Conservation (phyloP, 495 filamentous ascomycete species). For the Lasiosphaeria hispida region DNA sequence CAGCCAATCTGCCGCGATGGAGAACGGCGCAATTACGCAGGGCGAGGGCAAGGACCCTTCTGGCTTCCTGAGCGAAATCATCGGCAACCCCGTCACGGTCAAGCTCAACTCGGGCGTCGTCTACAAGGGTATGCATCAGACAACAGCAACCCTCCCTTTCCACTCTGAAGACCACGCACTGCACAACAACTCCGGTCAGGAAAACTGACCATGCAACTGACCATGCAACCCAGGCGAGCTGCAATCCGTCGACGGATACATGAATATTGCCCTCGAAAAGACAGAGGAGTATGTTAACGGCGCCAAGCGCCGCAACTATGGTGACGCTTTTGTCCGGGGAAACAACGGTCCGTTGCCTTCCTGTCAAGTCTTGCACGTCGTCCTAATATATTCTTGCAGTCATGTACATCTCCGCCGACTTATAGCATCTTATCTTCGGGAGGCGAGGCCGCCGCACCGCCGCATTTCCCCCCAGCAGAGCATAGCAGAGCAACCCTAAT, state of each 20-base stretch:
- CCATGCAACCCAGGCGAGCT: slow-evolving; percentile 63
- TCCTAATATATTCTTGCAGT: slow-evolving; percentile 1
- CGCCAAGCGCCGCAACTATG: slow-evolving; percentile 73
- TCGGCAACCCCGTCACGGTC: slow-evolving; percentile 85
- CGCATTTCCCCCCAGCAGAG: too few relatives aligned
- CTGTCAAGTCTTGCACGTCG: background rate
- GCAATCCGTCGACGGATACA: slow-evolving; percentile 98
- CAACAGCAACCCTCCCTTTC: background rate
- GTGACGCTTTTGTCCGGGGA: slow-evolving; percentile 93
- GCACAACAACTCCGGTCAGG: background rate
- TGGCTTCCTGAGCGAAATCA: slow-evolving; percentile 85
- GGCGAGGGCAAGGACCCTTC: slow-evolving; percentile 83
- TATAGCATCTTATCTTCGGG: slow-evolving; percentile 3
- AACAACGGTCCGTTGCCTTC: slow-evolving; percentile 72
- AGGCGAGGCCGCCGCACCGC: too few relatives aligned
- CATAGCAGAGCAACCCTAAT: too few relatives aligned
- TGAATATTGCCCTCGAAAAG: slow-evolving; percentile 97
- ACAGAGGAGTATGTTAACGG: slow-evolving; percentile 89
- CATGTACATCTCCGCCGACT: slow-evolving; percentile 76
- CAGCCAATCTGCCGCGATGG: slow-evolving; percentile 49
- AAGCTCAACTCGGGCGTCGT: slow-evolving; percentile 95
- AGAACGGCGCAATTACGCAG: slow-evolving; percentile 62
- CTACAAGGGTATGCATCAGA: slow-evolving; percentile 70
- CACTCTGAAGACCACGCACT: too few relatives aligned
- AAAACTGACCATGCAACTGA: slow-evolving; percentile 7